These are phyloP conservation scores for Corylus heterophylla DNA, from an alignment of 306 rosid genomes.

Conservation along the genomic window DNA sequence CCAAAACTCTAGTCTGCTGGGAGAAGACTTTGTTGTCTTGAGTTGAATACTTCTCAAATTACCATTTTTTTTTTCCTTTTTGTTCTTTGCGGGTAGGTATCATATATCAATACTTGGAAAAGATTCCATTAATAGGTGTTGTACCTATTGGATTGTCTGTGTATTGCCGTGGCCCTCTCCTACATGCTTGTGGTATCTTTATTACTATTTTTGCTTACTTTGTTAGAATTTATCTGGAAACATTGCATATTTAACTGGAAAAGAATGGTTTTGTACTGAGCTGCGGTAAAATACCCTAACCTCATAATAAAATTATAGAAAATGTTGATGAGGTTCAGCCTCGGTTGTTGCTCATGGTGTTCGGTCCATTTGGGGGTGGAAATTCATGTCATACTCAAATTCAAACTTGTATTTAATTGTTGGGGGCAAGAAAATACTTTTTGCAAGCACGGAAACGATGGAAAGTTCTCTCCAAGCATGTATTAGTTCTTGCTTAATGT, in stretches of 20 bases:
- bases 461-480: slow-evolving; percentile 1
- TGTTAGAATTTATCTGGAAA: not conserved
- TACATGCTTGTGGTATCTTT: not conserved
- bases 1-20: not conserved
- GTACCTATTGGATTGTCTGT: not conserved
- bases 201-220: not conserved
- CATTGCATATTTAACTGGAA: not conserved
- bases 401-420: slow-evolving; percentile 8
- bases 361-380: not conserved
- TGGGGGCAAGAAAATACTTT: slow-evolving; percentile 1
- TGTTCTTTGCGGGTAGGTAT: not conserved
- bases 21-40: not conserved
- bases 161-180: not conserved
- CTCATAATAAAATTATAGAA: not conserved
- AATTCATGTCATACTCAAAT: slow-evolving; percentile 12
- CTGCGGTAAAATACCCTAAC: not conserved
- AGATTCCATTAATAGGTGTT: not conserved
- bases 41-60: not conserved
- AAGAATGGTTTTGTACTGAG: not conserved
- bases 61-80: not conserved
- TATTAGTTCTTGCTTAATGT: not conserved
- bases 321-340: slow-evolving; percentile 15
- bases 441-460: slow-evolving; percentile 6
- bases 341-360: not conserved
- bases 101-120: not conserved